phyloP scores from a whole-genome alignment of 768 basidiomycete genomes.

The Kwoniella bestiolae region DNA sequence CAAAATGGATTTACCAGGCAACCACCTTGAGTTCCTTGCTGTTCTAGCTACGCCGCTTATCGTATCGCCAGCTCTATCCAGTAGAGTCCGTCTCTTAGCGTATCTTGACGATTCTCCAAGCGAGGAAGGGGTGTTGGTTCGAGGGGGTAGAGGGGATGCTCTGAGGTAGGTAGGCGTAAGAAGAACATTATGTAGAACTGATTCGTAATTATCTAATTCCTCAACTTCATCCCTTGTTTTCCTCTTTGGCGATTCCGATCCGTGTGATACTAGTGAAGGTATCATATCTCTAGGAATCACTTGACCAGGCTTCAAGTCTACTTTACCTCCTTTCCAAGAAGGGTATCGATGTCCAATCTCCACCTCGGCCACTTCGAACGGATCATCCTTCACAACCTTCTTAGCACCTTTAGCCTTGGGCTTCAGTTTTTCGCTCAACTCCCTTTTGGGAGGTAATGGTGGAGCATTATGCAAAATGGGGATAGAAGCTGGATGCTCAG shows the following conservation, averaged over 20 bases:
- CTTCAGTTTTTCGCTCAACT: conserved; percentile 1
- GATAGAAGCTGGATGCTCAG: conserved; percentile 8
- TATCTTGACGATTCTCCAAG: conserved; percentile 10
- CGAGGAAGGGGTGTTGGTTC: not conserved
- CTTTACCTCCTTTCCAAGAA: conserved; percentile 49
- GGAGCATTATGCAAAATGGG: not conserved
- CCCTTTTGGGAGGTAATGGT: not conserved
- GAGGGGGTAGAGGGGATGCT: conserved; percentile 22
- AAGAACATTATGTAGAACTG: conserved; percentile 46
- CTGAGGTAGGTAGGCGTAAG: conserved; percentile 47
- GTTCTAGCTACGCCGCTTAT: conserved; percentile 13
- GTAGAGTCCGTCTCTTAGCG: conserved; percentile 25
- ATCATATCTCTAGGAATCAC: conserved; percentile 32
- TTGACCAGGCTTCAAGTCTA: conserved; percentile 46
- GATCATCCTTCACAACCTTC: conserved; percentile 32
- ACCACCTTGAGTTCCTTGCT: conserved; percentile 21
- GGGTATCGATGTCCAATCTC: conserved; percentile 49
- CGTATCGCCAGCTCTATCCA: conserved; percentile 27
- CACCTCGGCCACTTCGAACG: conserved; percentile 40
- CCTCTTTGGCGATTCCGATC: not conserved
- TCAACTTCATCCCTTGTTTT: conserved; percentile 2
- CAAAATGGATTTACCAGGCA: conserved; percentile 30
- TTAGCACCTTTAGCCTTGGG: conserved; percentile 15
- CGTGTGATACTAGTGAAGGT: conserved; percentile 12
- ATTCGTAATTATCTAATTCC: conserved; percentile 39